Base-by-base conservation (phyloP, 1,139 yeast genomes). In the Debaryomyces nepalensis region DNA sequence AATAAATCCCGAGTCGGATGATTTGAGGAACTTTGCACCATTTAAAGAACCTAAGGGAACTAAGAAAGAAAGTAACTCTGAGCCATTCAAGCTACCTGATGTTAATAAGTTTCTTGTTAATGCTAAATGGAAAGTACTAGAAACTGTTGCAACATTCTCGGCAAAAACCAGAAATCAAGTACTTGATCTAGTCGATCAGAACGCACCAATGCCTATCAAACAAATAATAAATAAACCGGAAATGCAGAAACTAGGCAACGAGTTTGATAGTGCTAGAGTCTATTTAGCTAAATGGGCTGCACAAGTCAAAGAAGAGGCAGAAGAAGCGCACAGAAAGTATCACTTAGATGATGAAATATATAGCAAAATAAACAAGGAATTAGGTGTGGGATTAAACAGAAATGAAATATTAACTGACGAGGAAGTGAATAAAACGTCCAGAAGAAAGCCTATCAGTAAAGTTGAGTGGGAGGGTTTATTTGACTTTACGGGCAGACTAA, bases 231-330 rank as follows among this genome's bases (percentile, higher is more conserved):
- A 74, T 45, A 83, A 84, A 50, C 95, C 96, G 0, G 96, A 90
- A 53, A 95, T 91, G 4, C 78, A 75, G 52, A 78, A 75, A 43
- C 80, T 91, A 20, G 89, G 95, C 44, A 90, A 89, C 50, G 99
- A 93, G 50, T 93, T 90, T 59, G 98, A 91, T 56, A 83, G 93
- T 37, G 97, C 97, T 0, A 76, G 91, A 41, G 87, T 90, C 3
- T 93, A 90, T 60, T 71, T 93, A 47, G 98, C 99, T 4, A 90
- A 90, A 67, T 93, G 99, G 99, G 98, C 99, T 0, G 79, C 89
- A 55, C 90, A 90, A 30, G 95, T 93, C 19, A 95, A 93, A 53
- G 95, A 90, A 55, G 96, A 93, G 59, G 95, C 97, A 1, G 95
- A 88, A 55, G 79, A 77, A 51, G 79, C 86, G 37, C 82, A 87